Evolutionary conservation across 208 protist genomes (phyloP), one percentile per base, ranked within the genome.

Genomic region (Leishmania braziliensis): DNA sequence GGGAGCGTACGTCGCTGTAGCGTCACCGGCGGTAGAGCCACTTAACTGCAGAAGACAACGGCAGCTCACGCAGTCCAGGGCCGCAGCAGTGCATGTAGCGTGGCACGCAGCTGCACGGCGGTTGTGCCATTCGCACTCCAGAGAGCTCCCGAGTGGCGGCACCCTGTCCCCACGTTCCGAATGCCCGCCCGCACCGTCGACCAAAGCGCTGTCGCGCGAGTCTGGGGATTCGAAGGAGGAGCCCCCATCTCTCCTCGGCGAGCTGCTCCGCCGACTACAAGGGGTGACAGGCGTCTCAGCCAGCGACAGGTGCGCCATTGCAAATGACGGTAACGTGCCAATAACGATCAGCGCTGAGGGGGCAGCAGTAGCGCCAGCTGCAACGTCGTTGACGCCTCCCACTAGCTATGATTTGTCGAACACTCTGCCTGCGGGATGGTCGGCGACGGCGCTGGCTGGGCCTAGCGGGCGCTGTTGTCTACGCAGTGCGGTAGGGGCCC

Each of bases 191-290:
- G 16, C 43, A 33, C 68, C 20, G 43, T n/a, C 20, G 43, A 53
- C 43, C 6, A 23, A 72, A n/a, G 68, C 39, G 6, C 43, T 33
- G 1, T 23, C 43, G 43, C 18, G 1, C 23, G 68, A 53, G 68
- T 72, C 20, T 14, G 68, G 68, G 0, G 68, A 51, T 23, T 53
- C 68, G 68, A 51, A 72, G 68, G 36, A 63, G 48, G 53, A 60
- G 3, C 73, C 20, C 53, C 56, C 73, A 23, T 77, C 73, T 26
- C 51, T 58, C 5, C 73, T 77, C 6, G 51, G 29, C 18, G 73
- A 43, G 51, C 73, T 77, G 23, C 73, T 77, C 51, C 73, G 29
- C 10, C 73, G 73, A 43, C 48, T 77, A 14, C 68, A 72, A 53
- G 9, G 53, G 36, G 33, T 23, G 9, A 6, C 68, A 72, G 39